phyloP scores from a whole-genome alignment of 2,329 filamentous ascomycete species.

The Aspergillus sojae region DNA sequence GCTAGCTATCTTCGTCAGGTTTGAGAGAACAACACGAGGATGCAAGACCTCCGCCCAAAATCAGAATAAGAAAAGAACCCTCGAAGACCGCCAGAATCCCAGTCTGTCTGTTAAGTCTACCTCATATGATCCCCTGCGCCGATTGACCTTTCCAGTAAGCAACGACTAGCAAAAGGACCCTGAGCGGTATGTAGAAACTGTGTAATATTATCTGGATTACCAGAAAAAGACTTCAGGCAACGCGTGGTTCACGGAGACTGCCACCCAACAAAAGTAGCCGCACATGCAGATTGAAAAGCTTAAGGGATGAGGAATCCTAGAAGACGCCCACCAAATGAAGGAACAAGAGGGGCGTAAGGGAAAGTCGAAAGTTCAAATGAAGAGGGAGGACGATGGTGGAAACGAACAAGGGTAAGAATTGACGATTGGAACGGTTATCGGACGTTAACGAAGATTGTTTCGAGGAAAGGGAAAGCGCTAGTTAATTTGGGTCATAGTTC shows the following conservation, averaged over 20 bases:
- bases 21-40: slow-evolving; percentile 41
- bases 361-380: not conserved
- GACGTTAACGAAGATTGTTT: not conserved
- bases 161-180: slow-evolving; percentile 21
- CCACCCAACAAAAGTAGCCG: not conserved
- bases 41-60: slow-evolving; percentile 34
- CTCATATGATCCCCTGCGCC: slow-evolving; percentile 23
- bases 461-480: not conserved
- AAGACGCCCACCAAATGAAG: not conserved
- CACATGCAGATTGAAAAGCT: not conserved
- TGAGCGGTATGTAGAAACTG: slow-evolving; percentile 11
- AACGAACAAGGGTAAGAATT: slow-evolving; percentile 4
- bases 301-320: slow-evolving; percentile 8
- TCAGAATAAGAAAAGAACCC: slow-evolving; percentile 27
- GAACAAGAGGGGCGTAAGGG: not conserved
- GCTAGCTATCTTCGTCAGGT: slow-evolving; percentile 48
- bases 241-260: not conserved
- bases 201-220: not conserved
- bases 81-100: slow-evolving; percentile 25
- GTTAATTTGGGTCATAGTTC: not conserved
- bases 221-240: not conserved
- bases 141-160: slow-evolving; percentile 24
- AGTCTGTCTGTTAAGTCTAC: slow-evolving; percentile 24
- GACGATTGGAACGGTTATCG: slow-evolving; percentile 1
- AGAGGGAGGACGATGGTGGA: not conserved